Evolutionary conservation across 495 filamentous ascomycete genomes (phyloP), one percentile per base, ranked within the genome.

Genomic region (Trichoderma reesei): DNA sequence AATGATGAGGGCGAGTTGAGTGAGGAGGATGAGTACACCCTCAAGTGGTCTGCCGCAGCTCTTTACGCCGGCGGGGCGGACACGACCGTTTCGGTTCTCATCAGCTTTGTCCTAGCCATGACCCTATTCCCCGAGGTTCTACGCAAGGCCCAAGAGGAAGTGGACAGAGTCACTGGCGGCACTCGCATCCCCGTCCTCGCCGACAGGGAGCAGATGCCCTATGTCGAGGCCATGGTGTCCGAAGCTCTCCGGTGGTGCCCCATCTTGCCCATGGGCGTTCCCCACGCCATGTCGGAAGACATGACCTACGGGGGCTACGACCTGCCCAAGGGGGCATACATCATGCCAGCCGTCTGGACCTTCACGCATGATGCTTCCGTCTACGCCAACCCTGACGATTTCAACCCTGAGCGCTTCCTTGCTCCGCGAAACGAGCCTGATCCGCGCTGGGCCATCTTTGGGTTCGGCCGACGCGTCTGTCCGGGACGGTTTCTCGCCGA

Each of bases 391-490:
- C 80, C 81, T 0, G 66, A 68, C 0, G 41, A n/a, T 3, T 83
- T 80, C 69, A 65, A 75, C 31, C 75, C 75, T 34, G 73, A 74
- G 39, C 67, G 75, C 31, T 74, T 71, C 60, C 18, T 74, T 0
- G 73, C 73, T 11, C 75, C 79, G 0, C 67, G 72, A 0, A 59
- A 73, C 11, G 72, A 72, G 51, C 74, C 78, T 0, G 76, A 78
- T 5, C 75, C 75, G 4, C 69, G 71, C 31, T 70, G 72, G 39
- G 71, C 74, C 4, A 68, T 67, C 5, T 86, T 82, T 66, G 82
- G 83, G 1, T 80, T 76, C 67, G 80, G 81, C 41, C 72, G 81
- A 0, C 72, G 81, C 7, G 73, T 80, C 54, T 83, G 81, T 62
- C 77, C 79, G 4, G 81, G 80, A 0, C 77, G 78, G 20, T 71